These are phyloP conservation scores for Colletotrichum plurivorum DNA, from an alignment of 2,329 filamentous ascomycete genomes.

Conservation along the genomic window DNA sequence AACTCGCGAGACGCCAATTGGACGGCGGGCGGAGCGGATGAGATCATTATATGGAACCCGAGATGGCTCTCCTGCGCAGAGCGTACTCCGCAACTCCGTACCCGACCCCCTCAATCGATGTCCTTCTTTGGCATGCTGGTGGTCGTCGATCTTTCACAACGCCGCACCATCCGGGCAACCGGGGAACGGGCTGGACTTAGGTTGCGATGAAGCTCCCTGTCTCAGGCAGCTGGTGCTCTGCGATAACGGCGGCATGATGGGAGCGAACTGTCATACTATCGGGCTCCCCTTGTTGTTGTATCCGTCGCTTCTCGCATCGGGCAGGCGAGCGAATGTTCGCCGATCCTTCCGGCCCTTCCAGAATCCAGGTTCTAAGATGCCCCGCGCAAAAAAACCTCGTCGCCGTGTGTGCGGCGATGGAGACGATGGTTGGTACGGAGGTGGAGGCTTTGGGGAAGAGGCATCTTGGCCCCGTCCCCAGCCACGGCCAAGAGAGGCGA, in stretches of 20 bases:
- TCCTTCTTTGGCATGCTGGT: conserved; percentile 8
- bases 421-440: conserved; percentile 13
- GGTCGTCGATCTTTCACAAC: conserved; percentile 28
- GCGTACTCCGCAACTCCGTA: too few species aligned
- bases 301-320: too few species aligned
- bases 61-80: not conserved
- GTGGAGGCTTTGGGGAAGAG: conserved; percentile 1
- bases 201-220: conserved; percentile 4
- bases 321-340: too few species aligned
- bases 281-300: not conserved
- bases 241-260: conserved; percentile 21
- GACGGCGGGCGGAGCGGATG: conserved; percentile 13
- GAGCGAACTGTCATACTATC: not conserved
- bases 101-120: conserved; percentile 1
- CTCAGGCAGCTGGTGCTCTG: conserved; percentile 4
- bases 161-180: conserved; percentile 26
- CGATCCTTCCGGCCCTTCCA: conserved; percentile 5
- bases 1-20: conserved; percentile 17
- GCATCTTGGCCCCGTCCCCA: conserved; percentile 16
- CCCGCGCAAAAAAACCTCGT: not conserved
- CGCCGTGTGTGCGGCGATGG: not conserved
- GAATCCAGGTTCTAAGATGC: not conserved
- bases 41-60: conserved; percentile 37
- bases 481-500: conserved; percentile 18
- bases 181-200: conserved; percentile 18